A percentile compares a stretch with the other conserved stretches of the same genome.
phyloP scores from a whole-genome alignment of 108 stramenopile genomes.

The Fragilariopsis cylindrus region DNA sequence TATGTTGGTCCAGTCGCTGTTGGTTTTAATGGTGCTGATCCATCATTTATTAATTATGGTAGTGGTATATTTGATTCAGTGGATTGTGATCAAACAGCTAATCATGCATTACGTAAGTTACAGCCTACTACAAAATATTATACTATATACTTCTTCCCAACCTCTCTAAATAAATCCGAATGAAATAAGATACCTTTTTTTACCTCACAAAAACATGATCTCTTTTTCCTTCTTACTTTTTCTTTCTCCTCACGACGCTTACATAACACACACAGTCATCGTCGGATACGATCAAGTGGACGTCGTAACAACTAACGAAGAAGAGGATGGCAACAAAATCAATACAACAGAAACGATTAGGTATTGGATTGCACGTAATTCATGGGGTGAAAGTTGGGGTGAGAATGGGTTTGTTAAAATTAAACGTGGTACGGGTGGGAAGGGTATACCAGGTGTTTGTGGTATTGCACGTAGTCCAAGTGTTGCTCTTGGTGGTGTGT shows the following conservation, averaged over 20 bases:
- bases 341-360: constrained; percentile 17
- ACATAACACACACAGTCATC: not conserved
- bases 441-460: constrained; percentile 62
- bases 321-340: not conserved
- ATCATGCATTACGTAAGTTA: constrained; percentile 62
- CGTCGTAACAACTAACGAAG: not conserved
- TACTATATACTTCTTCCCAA: too few relatives aligned
- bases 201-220: too few relatives aligned
- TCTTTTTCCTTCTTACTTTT: constrained; percentile 17
- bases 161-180: too few relatives aligned
- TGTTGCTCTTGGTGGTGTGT: constrained; percentile 65
- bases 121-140: not conserved
- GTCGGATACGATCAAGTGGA: constrained; percentile 20
- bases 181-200: not conserved
- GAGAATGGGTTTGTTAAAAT: constrained; percentile 72
- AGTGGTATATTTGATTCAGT: constrained; percentile 58
- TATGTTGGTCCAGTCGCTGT: constrained; percentile 82
- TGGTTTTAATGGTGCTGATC: constrained; percentile 69
- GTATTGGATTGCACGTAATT: constrained; percentile 78
- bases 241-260: not conserved
- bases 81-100: constrained; percentile 54
- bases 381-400: constrained; percentile 74
- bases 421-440: constrained; percentile 49
- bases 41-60: constrained; percentile 57
- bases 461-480: constrained; percentile 74